Evolutionary conservation across 2,329 filamentous ascomycete genomes (phyloP).

Genomic region (Coleophoma cylindrospora): DNA sequence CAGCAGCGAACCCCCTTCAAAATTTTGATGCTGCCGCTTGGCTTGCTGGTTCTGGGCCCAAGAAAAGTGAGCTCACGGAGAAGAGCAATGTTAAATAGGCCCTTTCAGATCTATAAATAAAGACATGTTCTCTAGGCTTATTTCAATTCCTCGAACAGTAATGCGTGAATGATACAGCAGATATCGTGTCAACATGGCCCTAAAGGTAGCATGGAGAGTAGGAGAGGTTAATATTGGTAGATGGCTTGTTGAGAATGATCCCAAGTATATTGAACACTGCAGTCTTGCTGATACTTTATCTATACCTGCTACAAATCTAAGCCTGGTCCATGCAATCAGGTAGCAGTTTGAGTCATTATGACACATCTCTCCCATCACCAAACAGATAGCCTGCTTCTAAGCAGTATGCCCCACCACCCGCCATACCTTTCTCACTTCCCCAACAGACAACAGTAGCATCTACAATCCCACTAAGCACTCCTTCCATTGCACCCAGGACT

Average conservation of each 20-base stretch:
- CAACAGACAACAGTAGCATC: constrained; percentile 91
- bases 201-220: no score
- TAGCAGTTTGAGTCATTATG: background rate
- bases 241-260: no score
- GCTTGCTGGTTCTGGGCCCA: constrained; percentile 43
- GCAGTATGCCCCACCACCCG: constrained; percentile 72
- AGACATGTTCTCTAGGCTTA: no score
- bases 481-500: constrained; percentile 85
- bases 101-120: no score
- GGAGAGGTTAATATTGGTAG: no score
- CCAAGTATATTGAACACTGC: no score
- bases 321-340: no score
- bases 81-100: constrained; percentile 11
- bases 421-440: constrained; percentile 76
- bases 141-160: no score
- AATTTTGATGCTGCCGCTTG: constrained; percentile 66
- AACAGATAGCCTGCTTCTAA: constrained; percentile 88
- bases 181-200: no score
- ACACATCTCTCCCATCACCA: constrained; percentile 49
- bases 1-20: constrained; percentile 40
- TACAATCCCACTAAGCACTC: constrained; percentile 79
- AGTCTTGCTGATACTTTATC: no score
- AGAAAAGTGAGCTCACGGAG: constrained; percentile 16
- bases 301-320: no score
- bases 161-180: no score